A percentile compares a stretch with the other conserved stretches of the same genome.
phyloP scores from a whole-genome alignment of 768 basidiomycete species.

The Hypholoma sublateritium region DNA sequence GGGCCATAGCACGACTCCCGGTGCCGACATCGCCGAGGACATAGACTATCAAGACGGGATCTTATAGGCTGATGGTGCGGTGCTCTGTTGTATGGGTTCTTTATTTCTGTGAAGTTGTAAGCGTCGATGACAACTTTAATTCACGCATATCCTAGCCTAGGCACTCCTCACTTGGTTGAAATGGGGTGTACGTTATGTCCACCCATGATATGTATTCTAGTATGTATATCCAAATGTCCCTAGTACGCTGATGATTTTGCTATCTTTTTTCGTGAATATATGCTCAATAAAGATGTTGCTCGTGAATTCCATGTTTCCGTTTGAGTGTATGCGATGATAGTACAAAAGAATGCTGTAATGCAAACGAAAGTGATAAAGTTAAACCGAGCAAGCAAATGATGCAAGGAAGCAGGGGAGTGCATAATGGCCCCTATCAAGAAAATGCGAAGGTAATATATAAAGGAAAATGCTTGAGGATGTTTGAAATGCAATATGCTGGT shows the following conservation, averaged over 20 bases:
- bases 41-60: not conserved
- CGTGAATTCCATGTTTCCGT: not conserved
- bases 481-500: not conserved
- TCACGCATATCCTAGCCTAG: no score
- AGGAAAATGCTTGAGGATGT: not conserved
- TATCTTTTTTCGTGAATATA: not conserved
- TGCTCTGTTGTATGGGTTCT: not conserved
- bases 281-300: not conserved
- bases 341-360: constrained; percentile 3
- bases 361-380: constrained; percentile 8
- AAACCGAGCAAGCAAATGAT: constrained; percentile 11
- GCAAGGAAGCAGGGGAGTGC: constrained; percentile 7
- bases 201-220: not conserved
- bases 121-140: no score
- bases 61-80: not conserved
- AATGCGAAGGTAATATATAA: constrained; percentile 19
- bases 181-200: no score
- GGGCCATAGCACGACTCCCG: not conserved
- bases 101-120: no score
- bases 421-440: constrained; percentile 10
- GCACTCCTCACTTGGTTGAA: no score
- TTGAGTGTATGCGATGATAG: constrained; percentile 3
- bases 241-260: not conserved
- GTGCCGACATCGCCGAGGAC: not conserved
- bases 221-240: not conserved